Evolutionary conservation across 163 green algal genomes (phyloP).

Genomic region (Chloromonas sp.): DNA sequence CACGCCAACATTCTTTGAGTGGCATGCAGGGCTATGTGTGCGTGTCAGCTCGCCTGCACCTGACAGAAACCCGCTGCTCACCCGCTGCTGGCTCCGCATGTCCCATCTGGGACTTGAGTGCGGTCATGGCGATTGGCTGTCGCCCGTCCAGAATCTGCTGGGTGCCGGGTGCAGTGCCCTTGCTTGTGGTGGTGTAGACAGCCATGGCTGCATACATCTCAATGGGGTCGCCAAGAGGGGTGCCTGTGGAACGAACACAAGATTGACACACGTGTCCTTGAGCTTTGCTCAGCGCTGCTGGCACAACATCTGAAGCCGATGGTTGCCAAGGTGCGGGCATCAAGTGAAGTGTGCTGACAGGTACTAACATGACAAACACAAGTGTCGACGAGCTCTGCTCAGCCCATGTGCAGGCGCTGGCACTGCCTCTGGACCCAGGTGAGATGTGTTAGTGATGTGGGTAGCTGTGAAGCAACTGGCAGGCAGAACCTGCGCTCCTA

Average conservation of each 20-base stretch:
- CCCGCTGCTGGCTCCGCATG: slow-evolving; percentile 68
- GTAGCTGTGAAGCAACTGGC: too few species aligned
- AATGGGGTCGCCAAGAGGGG: slow-evolving; percentile 73
- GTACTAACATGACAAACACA: not conserved
- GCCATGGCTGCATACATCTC: slow-evolving; percentile 61
- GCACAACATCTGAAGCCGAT: not conserved
- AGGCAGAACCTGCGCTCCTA: not conserved
- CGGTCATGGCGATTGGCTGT: slow-evolving; percentile 44
- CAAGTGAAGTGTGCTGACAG: not conserved
- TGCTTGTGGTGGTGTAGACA: slow-evolving; percentile 10
- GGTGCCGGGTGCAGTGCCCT: not conserved
- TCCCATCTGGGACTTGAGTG: slow-evolving; percentile 65
- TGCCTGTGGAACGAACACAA: slow-evolving; percentile 39
- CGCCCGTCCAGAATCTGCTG: too few species aligned
- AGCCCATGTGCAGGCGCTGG: not conserved
- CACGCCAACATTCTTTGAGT: not conserved
- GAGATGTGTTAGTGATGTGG: too few species aligned
- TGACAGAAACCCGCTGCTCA: not conserved
- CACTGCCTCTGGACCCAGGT: not conserved
- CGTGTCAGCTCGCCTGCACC: too few species aligned
- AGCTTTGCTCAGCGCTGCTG: too few species aligned
- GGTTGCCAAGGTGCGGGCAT: not conserved
- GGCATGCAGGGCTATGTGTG: not conserved
- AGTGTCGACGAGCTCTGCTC: not conserved
- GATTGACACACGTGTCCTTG: too few species aligned